Evolutionary conservation across 2,329 filamentous ascomycete species (phyloP), one percentile per base, ranked within the genome.

Genomic region (Cryphonectria japonica): DNA sequence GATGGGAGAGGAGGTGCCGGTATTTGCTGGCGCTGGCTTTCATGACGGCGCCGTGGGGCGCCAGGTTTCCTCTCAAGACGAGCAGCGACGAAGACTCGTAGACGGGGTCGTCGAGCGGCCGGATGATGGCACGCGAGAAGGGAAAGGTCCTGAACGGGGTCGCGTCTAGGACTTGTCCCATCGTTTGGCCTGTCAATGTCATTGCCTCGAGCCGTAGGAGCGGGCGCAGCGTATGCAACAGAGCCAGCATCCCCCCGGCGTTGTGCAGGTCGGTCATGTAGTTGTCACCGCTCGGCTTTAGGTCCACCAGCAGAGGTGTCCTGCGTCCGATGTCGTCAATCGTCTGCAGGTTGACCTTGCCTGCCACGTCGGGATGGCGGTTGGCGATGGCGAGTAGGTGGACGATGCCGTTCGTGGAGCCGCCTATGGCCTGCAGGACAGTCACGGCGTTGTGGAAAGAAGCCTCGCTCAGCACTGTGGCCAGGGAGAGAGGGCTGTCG

Each of bases 181-280:
- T 83, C 0, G 94, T 97, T 76, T 91, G 91, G 4, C 95, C 95
- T 0, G 93, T 97, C n/a, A 97, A 86, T 0, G 94, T 97, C 66
- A 88, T 86, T 11, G 94, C 94, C 69, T 86, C 85, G 26, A 95
- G 93, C 74, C 95, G 87, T 0, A 98, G 85, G 0, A 98, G 84
- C 0, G 91, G 91, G 1, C 90, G 90, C 26, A 98, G 86, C 32
- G 93, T 83, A 75, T 94, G 94, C 74, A 97, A 88, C 0, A 98
- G 89, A 0, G 92, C 92, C 0, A 92, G 90, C 80, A 96, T 93
- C 41, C 95, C 95, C 34, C 95, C 95, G 67, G 96, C 91, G 71
- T 94, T 91, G 80, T 96, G 96, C 57, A 98, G 90, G 77, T 98
- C 94, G 5, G 92, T 93, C 91, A 97, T 97, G 79, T 94, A 92